These are phyloP conservation scores for Bruguiera hainesii DNA, from an alignment of 441 rosid species.

Conservation along the genomic window DNA sequence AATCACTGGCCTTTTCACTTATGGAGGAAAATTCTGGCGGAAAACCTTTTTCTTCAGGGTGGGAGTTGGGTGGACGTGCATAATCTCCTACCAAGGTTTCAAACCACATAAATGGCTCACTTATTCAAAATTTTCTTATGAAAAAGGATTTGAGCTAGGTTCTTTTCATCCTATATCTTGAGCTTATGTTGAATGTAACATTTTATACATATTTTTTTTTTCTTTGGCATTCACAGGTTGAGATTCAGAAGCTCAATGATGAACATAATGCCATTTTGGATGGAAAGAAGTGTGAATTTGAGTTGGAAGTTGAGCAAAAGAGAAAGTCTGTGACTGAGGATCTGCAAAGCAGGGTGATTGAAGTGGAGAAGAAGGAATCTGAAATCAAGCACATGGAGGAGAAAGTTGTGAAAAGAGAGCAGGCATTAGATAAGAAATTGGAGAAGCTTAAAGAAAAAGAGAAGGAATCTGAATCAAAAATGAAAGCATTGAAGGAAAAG, in stretches of 20 bases:
- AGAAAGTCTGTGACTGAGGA: conserved; percentile 67
- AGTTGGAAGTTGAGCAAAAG: conserved; percentile 72
- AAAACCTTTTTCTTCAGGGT: too few relatives aligned
- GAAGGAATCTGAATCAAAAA: conserved; percentile 53
- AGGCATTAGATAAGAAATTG: conserved; percentile 56
- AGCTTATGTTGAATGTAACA: conserved; percentile 3
- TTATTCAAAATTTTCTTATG: too few relatives aligned
- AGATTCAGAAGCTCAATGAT: conserved; percentile 67
- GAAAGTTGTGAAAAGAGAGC: conserved; percentile 72
- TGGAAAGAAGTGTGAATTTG: conserved; percentile 63
- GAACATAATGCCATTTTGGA: conserved; percentile 75
- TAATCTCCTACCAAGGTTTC: too few relatives aligned
- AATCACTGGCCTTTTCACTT: too few relatives aligned
- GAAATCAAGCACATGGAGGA: conserved; percentile 85
- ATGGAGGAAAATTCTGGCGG: too few relatives aligned
- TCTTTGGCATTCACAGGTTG: conserved; percentile 46
- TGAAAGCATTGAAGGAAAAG: conserved; percentile 56
- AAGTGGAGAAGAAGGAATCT: conserved; percentile 76
- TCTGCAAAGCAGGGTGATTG: conserved; percentile 57
- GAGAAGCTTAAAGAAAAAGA: conserved; percentile 82
- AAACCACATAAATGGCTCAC: too few relatives aligned
- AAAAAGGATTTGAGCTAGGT: too few relatives aligned
- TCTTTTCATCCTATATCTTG: too few relatives aligned
- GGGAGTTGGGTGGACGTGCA: too few relatives aligned
- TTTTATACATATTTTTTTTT: conserved; percentile 9